These are phyloP conservation scores for Metarhizium sp. DNA, from an alignment of 2,329 filamentous ascomycete genomes.

Conservation along the genomic window DNA sequence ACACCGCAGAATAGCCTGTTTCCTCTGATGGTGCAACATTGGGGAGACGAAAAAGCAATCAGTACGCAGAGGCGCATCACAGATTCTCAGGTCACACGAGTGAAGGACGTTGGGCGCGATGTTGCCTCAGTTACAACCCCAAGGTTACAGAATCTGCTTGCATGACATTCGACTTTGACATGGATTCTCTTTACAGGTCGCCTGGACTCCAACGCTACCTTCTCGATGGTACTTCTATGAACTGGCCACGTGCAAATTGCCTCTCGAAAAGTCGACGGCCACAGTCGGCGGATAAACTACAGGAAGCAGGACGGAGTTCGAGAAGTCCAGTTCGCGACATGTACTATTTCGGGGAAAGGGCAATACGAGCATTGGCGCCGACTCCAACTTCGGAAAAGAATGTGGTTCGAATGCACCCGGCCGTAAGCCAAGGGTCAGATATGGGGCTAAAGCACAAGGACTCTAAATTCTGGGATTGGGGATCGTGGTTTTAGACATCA, in stretches of 20 bases:
- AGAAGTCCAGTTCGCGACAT: constrained; percentile 2
- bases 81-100: constrained; percentile 3
- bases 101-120: neutral
- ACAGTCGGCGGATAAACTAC: neutral
- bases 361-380: constrained; percentile 2
- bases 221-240: neutral
- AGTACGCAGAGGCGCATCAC: constrained; percentile 6
- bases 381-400: neutral
- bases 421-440: neutral
- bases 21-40: constrained; percentile 37
- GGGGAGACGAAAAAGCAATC: constrained; percentile 34
- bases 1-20: constrained; percentile 29
- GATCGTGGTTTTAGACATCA: constrained; percentile 18
- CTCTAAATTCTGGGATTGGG: constrained; percentile 14
- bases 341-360: constrained; percentile 7
- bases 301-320: neutral
- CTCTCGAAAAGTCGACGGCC: neutral
- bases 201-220: neutral
- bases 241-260: neutral
- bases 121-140: neutral
- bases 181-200: neutral
- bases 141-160: neutral
- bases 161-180: neutral
- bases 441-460: constrained; percentile 14
- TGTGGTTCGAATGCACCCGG: neutral